These are phyloP conservation scores for Helianthus tuberosus DNA, from an alignment of 129 eudicot genomes.

Conservation along the genomic window DNA sequence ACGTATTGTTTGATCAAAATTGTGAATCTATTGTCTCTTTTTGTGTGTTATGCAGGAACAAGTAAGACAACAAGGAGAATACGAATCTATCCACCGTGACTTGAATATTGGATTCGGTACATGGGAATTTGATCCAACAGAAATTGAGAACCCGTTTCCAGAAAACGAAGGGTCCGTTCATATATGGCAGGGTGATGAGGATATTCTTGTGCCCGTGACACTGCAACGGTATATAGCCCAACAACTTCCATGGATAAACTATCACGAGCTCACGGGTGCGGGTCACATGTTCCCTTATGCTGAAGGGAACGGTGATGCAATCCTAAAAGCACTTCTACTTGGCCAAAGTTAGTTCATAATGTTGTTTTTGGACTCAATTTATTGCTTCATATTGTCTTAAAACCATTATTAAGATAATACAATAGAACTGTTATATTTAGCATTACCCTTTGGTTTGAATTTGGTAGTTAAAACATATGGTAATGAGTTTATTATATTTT, in stretches of 20 bases:
- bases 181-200: slow-evolving; percentile 84
- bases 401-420: too few species aligned
- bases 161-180: slow-evolving; percentile 63
- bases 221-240: slow-evolving; percentile 69
- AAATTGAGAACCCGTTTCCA: slow-evolving; percentile 62
- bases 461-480: too few species aligned
- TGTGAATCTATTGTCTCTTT: too few species aligned
- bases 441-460: too few species aligned
- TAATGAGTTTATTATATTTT: too few species aligned
- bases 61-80: slow-evolving; percentile 66
- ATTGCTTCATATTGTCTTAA: too few species aligned
- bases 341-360: slow-evolving; percentile 28
- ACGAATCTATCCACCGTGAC: slow-evolving; percentile 55
- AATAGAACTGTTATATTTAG: too few species aligned
- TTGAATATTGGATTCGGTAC: slow-evolving; percentile 5
- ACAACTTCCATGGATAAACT: slow-evolving; percentile 68
- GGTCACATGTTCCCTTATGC: slow-evolving; percentile 75
- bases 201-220: slow-evolving; percentile 53
- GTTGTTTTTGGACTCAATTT: too few species aligned
- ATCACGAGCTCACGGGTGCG: slow-evolving; percentile 72
- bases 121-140: slow-evolving; percentile 89
- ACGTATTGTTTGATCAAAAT: too few species aligned
- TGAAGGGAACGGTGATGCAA: slow-evolving; percentile 51
- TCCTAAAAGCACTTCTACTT: slow-evolving; percentile 50
- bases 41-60: background rate